Evolutionary conservation across 1,284 basidiomycete genomes (phyloP).

Genomic region (Puccinia sorghi): DNA sequence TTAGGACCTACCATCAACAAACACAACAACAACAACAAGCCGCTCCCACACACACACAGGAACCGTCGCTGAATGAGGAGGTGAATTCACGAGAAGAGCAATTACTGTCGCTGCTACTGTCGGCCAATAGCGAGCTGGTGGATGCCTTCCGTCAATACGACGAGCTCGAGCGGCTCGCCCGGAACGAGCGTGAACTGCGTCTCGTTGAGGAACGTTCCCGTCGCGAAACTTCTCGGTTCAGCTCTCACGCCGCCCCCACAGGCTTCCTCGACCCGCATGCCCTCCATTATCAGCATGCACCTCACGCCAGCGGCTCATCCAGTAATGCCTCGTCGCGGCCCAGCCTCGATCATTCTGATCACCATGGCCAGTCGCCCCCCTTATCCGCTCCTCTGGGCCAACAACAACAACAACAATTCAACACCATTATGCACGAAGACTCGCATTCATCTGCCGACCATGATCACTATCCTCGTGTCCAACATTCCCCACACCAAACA

Average conservation of each 20-base stretch:
- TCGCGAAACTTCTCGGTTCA: background rate
- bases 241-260: background rate
- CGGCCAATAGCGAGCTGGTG: slow-evolving; percentile 66
- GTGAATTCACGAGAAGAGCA: slow-evolving; percentile 59
- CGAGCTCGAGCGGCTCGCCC: slow-evolving; percentile 68
- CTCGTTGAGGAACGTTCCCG: slow-evolving; percentile 28
- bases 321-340: slow-evolving; percentile 8
- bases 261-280: background rate
- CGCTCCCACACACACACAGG: background rate
- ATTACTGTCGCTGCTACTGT: slow-evolving; percentile 66
- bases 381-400: background rate
- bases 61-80: background rate
- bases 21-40: background rate
- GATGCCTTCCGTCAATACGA: slow-evolving; percentile 65
- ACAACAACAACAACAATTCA: background rate
- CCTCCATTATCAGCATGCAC: background rate
- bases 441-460: background rate
- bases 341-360: background rate
- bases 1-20: slow-evolving; percentile 57
- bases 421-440: background rate
- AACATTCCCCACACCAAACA: background rate
- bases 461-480: background rate
- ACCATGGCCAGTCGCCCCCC: background rate
- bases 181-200: slow-evolving; percentile 18
- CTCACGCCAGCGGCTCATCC: background rate